phyloP scores from a whole-genome alignment of 202 grass and related monocot species.

The Panicum hallii region DNA sequence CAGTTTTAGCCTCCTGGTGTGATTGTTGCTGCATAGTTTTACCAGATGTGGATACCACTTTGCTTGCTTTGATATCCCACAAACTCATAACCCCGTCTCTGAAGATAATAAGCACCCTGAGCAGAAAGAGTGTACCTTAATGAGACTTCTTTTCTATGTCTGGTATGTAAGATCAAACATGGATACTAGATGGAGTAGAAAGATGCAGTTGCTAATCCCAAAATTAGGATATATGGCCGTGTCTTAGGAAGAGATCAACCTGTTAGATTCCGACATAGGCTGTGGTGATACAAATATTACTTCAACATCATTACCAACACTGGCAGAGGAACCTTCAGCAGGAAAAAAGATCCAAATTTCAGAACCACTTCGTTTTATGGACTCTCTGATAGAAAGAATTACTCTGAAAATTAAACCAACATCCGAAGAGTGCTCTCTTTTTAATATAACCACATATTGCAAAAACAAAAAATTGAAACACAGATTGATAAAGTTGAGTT shows the following conservation, averaged over 20 bases:
- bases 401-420: neutral
- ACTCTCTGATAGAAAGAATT: neutral
- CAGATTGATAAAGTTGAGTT: neutral
- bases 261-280: constrained; percentile 72
- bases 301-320: constrained; percentile 48
- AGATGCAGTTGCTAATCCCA: neutral
- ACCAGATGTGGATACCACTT: constrained; percentile 66
- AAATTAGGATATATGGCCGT: constrained; percentile 8
- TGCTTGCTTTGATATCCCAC: constrained; percentile 92
- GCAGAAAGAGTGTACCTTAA: constrained; percentile 40
- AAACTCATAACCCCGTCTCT: constrained; percentile 80
- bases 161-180: neutral
- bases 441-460: neutral
- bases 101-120: constrained; percentile 89
- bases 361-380: neutral
- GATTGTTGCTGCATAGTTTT: constrained; percentile 59
- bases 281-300: constrained; percentile 63
- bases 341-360: neutral
- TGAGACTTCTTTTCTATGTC: constrained; percentile 38
- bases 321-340: constrained; percentile 46
- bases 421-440: neutral
- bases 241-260: constrained; percentile 50
- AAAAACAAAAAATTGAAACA: neutral
- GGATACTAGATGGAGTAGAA: neutral
- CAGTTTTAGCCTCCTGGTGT: constrained; percentile 72